Evolutionary conservation across 1,139 yeast genomes (phyloP), one percentile per base, ranked within the genome.

Genomic region (Saccharomycopsis hybrid): DNA sequence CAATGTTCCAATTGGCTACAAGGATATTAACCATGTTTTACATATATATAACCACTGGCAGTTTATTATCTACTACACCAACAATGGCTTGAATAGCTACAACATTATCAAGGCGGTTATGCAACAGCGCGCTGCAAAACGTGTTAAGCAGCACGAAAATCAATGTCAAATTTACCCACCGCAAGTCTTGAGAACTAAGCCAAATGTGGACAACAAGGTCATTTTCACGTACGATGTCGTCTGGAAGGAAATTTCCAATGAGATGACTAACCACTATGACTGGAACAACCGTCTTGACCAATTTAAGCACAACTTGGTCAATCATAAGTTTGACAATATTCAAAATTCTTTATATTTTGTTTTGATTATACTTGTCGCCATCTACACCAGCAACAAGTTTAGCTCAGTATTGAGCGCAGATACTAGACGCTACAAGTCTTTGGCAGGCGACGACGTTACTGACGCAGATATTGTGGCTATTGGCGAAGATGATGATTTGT

Each of bases 41-140:
- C 65, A 60, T 48, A 13, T 56, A 3, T 61, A 51, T 49, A 62
- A 62, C 48, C 65, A 62, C 52, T 62, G 61, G 58, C 62, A 60
- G 44, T 59, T 62, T 32, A 52, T 56, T 29, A 54, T 62, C 37
- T 56, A 59, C 28, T 62, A 60, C 43, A 54, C 52, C 13, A 43
- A 56, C 5, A 25, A 52, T n/a, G 63, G 61, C 1, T 30, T 53
- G 30, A 57, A 57, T 2, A 33, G 32, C 9, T 57, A 55, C 44
- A 59, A 59, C 33, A 50, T 61, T 8, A 41, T 59, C 18, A 59
- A 60, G 37, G 55, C 58, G 1, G 58, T 63, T 3, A 58, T 61
- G 8, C 52, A 60, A 3, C 54, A 58, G 3, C 58, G 59, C 30
- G 59, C 64, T 1, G 37, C 59, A 29, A 54, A 59, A 7, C 56